These are phyloP conservation scores for Talaromyces verruculosus DNA, from an alignment of 2,329 filamentous ascomycete genomes.

Conservation along the genomic window DNA sequence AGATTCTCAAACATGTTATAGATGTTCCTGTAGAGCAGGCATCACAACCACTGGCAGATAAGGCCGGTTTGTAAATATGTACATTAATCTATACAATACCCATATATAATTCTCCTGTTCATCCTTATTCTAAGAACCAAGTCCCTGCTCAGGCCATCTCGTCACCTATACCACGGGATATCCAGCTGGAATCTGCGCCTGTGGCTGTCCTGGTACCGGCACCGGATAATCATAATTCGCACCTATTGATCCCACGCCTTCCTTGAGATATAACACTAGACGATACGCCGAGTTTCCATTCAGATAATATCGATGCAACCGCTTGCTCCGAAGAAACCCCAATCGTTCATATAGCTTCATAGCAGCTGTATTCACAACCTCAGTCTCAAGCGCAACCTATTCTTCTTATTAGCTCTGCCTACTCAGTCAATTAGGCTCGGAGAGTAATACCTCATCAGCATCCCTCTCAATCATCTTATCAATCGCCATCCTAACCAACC, in stretches of 20 bases:
- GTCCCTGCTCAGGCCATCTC: no score
- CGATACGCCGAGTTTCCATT: conserved; percentile 95
- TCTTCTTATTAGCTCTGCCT: background rate
- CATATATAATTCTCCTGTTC: conserved; percentile 1
- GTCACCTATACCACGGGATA: background rate
- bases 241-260: conserved; percentile 50
- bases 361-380: conserved; percentile 85
- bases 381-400: conserved; percentile 86
- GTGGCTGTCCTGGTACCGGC: background rate
- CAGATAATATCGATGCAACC: conserved; percentile 89
- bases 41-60: background rate
- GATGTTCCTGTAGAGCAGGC: conserved; percentile 29
- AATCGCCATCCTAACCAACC: conserved; percentile 84
- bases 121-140: background rate
- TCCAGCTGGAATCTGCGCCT: background rate
- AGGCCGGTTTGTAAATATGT: conserved; percentile 12
- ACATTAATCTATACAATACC: conserved; percentile 12
- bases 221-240: conserved; percentile 36
- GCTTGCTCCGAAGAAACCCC: conserved; percentile 89
- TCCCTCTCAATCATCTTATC: conserved; percentile 81
- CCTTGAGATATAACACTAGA: conserved; percentile 76
- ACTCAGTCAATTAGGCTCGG: no score
- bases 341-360: conserved; percentile 91
- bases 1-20: conserved; percentile 38
- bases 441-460: conserved; percentile 69